Evolutionary conservation across 768 basidiomycete genomes (phyloP).

Genomic region (Leccinum variicolor): DNA sequence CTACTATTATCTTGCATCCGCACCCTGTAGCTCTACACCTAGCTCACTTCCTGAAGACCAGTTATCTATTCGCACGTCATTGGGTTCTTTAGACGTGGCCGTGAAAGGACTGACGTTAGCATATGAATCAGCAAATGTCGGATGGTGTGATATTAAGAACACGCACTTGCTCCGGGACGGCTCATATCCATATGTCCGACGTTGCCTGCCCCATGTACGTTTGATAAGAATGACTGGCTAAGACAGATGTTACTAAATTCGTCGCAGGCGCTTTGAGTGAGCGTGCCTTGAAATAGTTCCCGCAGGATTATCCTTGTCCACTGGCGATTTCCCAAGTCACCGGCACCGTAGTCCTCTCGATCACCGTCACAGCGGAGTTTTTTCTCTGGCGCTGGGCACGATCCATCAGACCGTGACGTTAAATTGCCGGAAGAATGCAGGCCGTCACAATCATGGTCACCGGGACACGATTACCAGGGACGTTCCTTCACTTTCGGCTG

Average conservation of each 20-base stretch:
- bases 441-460: conserved; percentile 7
- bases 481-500: conserved; percentile 1
- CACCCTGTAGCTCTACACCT: conserved; percentile 8
- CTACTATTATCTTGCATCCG: not conserved
- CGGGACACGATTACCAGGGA: conserved; percentile 5
- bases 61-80: conserved; percentile 11
- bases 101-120: conserved; percentile 5
- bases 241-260: conserved; percentile 10
- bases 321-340: conserved; percentile 23
- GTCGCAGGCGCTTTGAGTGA: conserved; percentile 5
- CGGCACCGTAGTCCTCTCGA: conserved; percentile 12
- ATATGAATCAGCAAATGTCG: not conserved
- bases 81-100: conserved; percentile 1
- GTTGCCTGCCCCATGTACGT: conserved; percentile 5
- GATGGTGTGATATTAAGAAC: conserved; percentile 11
- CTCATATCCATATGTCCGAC: conserved; percentile 10
- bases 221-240: not conserved
- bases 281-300: not conserved
- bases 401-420: not conserved
- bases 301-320: conserved; percentile 8
- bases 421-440: conserved; percentile 14
- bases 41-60: conserved; percentile 2
- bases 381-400: not conserved
- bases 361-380: conserved; percentile 10
- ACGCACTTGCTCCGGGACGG: conserved; percentile 2